These are phyloP conservation scores for Mercurialis annua DNA, from an alignment of 345 rosid species.

Conservation along the genomic window DNA sequence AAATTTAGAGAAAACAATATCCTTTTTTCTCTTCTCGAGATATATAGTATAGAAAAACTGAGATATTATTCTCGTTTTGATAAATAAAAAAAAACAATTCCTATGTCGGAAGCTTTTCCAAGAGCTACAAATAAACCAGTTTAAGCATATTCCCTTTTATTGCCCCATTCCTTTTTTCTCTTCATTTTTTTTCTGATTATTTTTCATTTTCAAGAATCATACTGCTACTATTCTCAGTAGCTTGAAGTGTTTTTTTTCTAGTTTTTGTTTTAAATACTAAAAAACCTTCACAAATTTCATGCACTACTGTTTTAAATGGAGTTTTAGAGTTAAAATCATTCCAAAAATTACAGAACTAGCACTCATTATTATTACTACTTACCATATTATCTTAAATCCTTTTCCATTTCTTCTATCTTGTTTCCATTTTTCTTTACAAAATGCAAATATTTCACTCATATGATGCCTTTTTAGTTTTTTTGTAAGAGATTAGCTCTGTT, in stretches of 20 bases:
- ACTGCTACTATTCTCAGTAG: neutral
- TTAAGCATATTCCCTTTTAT: too few relatives aligned
- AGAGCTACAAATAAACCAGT: too few relatives aligned
- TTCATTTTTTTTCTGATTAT: neutral
- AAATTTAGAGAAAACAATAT: too few relatives aligned
- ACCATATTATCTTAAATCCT: neutral
- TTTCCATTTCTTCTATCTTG: too few relatives aligned
- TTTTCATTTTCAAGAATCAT: neutral
- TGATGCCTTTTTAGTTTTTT: neutral
- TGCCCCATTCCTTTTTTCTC: neutral
- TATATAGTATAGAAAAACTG: slow-evolving; percentile 8
- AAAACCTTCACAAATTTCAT: neutral
- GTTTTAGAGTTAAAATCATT: neutral
- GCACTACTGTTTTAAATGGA: neutral
- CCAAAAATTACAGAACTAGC: neutral
- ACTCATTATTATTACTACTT: neutral
- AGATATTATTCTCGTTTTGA: slow-evolving; percentile 18
- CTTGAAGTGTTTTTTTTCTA: neutral
- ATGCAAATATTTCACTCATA: neutral
- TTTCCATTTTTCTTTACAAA: neutral
- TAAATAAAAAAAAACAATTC: slow-evolving; percentile 20
- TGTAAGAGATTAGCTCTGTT: too few relatives aligned
- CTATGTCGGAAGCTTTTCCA: slow-evolving; percentile 15
- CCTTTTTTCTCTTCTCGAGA: slow-evolving; percentile 12
- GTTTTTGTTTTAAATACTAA: neutral